phyloP scores from a whole-genome alignment of 1,284 basidiomycete genomes.

The Cystobasidium pallidum region DNA sequence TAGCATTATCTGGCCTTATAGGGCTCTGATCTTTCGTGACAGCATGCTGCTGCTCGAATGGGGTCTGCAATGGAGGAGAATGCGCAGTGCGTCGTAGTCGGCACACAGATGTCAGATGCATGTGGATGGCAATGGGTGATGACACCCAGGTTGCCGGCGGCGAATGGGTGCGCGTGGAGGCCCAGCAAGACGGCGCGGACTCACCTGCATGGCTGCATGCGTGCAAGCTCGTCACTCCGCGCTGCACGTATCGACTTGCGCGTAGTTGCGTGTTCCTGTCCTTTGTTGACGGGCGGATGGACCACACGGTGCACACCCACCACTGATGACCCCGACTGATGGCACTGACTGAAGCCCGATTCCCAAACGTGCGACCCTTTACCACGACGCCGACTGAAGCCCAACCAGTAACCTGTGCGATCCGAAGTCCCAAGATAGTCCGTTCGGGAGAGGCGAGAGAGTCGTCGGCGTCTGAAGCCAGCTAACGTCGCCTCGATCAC shows the following conservation, averaged over 20 bases:
- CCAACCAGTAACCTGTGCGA: background rate
- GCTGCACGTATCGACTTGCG: background rate
- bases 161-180: background rate
- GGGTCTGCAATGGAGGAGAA: background rate
- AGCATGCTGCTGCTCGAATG: background rate
- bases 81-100: background rate
- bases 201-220: slow-evolving; percentile 13
- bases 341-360: background rate
- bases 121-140: background rate
- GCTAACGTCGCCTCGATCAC: slow-evolving; percentile 9
- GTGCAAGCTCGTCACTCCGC: background rate
- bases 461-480: background rate
- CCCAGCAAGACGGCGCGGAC: background rate
- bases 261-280: background rate
- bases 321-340: slow-evolving; percentile 1
- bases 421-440: background rate
- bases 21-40: background rate
- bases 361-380: background rate
- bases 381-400: background rate
- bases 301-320: background rate
- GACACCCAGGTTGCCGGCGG: background rate
- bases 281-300: background rate
- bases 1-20: background rate
- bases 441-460: background rate
- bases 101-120: background rate